Evolutionary conservation across 2,329 filamentous ascomycete genomes (phyloP).

Genomic region (Domatiomyces catenatus): DNA sequence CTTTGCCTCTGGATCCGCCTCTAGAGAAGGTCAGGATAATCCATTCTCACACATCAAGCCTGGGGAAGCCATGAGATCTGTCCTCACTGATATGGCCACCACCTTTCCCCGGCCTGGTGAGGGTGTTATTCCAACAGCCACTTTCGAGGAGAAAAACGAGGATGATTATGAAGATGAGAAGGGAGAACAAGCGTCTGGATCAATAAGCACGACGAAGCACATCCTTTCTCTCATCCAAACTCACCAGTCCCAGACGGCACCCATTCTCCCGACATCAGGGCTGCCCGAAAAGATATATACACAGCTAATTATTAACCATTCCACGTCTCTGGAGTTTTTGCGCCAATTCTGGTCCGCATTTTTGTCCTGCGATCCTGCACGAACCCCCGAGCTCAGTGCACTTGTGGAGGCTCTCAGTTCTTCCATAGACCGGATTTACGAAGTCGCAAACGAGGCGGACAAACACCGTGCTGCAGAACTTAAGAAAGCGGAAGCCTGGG

Average conservation of each 20-base stretch:
- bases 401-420: constrained; percentile 67
- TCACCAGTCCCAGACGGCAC: constrained; percentile 34
- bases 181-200: constrained; percentile 48
- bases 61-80: constrained; percentile 11
- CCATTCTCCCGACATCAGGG: constrained; percentile 29
- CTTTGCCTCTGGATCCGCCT: constrained; percentile 37
- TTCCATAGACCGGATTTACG: constrained; percentile 62
- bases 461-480: constrained; percentile 53
- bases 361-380: constrained; percentile 69
- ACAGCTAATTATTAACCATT: constrained; percentile 60
- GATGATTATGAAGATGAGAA: constrained; percentile 27
- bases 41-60: constrained; percentile 13
- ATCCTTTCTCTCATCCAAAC: constrained; percentile 44
- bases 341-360: constrained; percentile 94
- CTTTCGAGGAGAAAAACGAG: constrained; percentile 10
- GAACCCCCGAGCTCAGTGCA: constrained; percentile 64
- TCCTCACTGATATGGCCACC: constrained; percentile 7
- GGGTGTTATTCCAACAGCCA: constrained; percentile 11
- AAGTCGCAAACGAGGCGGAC: constrained; percentile 68
- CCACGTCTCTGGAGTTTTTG: constrained; percentile 88
- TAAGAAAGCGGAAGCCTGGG: constrained; percentile 51
- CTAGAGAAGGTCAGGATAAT: constrained; percentile 19
- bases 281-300: constrained; percentile 41
- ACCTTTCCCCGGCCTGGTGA: constrained; percentile 13
- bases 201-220: constrained; percentile 42